Evolutionary conservation across 2,329 filamentous ascomycete genomes (phyloP).

Genomic region (Talaromyces sp.): DNA sequence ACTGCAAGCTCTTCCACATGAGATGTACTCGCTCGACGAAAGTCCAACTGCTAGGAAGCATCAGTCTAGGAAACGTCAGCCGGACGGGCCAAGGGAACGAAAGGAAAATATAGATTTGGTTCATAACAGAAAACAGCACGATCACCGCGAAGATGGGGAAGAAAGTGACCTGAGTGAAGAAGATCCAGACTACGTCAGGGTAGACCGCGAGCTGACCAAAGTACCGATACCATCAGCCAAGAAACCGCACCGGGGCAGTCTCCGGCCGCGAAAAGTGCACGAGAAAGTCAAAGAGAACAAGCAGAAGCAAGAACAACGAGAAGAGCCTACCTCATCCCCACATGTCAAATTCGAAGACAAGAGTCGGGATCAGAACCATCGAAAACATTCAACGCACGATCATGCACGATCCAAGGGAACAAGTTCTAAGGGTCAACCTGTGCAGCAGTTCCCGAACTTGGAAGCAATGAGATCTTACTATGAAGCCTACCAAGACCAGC

Average conservation of each 20-base stretch:
- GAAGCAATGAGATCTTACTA: not conserved
- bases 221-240: not conserved
- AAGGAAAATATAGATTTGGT: not conserved
- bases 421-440: not conserved
- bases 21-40: not conserved
- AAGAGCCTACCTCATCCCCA: not conserved
- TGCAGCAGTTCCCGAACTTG: not conserved
- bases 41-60: not conserved
- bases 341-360: slow-evolving; percentile 11
- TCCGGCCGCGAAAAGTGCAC: slow-evolving; percentile 7
- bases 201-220: not conserved
- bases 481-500: not conserved
- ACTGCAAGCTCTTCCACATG: not conserved
- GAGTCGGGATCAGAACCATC: not conserved
- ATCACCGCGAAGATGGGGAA: not conserved
- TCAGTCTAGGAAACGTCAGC: not conserved
- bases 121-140: not conserved
- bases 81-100: not conserved
- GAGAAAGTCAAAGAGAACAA: not conserved
- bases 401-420: not conserved
- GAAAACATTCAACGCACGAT: not conserved
- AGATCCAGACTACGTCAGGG: slow-evolving; percentile 2
- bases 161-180: not conserved
- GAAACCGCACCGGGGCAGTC: slow-evolving; percentile 7
- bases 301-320: not conserved